Conservation (phyloP, 176 grass and related monocot species). For the Oryza meridionalis region DNA sequence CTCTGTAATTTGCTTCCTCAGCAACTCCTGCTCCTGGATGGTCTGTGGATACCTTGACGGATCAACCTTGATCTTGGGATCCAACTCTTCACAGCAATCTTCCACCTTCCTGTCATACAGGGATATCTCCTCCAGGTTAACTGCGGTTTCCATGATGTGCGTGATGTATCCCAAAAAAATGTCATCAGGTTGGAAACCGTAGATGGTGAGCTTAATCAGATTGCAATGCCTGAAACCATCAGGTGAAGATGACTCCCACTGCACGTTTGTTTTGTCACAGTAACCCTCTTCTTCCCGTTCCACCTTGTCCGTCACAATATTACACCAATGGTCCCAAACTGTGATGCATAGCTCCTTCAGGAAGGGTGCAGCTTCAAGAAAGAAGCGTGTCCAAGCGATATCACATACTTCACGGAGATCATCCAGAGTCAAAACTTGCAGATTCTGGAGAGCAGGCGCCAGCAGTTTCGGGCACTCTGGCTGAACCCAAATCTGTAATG, state of each 20-base stretch:
- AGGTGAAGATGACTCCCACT: not conserved
- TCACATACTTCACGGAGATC: constrained; percentile 8
- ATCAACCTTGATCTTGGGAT: too few species aligned
- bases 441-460: not conserved
- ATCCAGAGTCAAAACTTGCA: not conserved
- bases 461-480: constrained; percentile 7
- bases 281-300: not conserved
- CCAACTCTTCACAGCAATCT: too few species aligned
- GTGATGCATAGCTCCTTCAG: not conserved
- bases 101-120: not conserved
- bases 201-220: not conserved
- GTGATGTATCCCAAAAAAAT: not conserved
- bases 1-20: too few species aligned
- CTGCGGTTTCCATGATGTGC: not conserved
- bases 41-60: too few species aligned
- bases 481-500: constrained; percentile 2
- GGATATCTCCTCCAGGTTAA: not conserved
- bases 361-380: not conserved
- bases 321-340: not conserved
- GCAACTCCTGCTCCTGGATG: too few species aligned
- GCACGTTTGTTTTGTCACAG: not conserved
- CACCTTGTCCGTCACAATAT: not conserved
- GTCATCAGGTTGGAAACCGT: not conserved
- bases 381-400: not conserved
- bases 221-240: not conserved